These are phyloP conservation scores for Yamadazyma atmosphaerica DNA, from an alignment of 1,139 yeast species.

Conservation along the genomic window DNA sequence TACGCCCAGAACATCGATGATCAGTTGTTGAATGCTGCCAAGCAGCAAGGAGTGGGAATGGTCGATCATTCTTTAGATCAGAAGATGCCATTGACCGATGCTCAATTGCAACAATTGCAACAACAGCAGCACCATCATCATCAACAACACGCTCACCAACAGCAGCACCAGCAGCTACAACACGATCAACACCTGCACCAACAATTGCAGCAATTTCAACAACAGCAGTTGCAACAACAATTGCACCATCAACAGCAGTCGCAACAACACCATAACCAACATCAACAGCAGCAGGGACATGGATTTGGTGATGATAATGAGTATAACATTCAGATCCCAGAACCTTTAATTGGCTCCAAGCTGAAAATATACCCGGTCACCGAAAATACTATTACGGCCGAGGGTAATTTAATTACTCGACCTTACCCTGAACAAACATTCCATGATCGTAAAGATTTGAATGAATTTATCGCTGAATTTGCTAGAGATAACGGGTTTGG, in stretches of 20 bases:
- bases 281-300: conserved; percentile 15
- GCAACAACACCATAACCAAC: conserved; percentile 17
- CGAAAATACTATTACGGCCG: conserved; percentile 49
- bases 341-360: conserved; percentile 46
- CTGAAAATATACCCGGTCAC: conserved; percentile 49
- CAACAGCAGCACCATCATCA: conserved; percentile 22
- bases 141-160: conserved; percentile 9
- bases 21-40: conserved; percentile 42
- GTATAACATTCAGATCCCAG: conserved; percentile 50
- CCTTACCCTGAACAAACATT: conserved; percentile 57
- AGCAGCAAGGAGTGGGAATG: conserved; percentile 31
- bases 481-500: conserved; percentile 62
- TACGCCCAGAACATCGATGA: conserved; percentile 48
- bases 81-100: conserved; percentile 7
- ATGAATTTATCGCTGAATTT: conserved; percentile 56
- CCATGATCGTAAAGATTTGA: conserved; percentile 50
- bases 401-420: conserved; percentile 54
- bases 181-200: conserved; percentile 16
- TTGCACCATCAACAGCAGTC: conserved; percentile 10
- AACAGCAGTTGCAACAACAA: conserved; percentile 16
- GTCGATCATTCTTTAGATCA: conserved; percentile 15
- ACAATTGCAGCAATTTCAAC: conserved; percentile 13
- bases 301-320: conserved; percentile 31
- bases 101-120: conserved; percentile 18
- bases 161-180: conserved; percentile 11